These are phyloP conservation scores for Aegilops longissima DNA, from an alignment of 176 grass and related monocot genomes.

Conservation along the genomic window DNA sequence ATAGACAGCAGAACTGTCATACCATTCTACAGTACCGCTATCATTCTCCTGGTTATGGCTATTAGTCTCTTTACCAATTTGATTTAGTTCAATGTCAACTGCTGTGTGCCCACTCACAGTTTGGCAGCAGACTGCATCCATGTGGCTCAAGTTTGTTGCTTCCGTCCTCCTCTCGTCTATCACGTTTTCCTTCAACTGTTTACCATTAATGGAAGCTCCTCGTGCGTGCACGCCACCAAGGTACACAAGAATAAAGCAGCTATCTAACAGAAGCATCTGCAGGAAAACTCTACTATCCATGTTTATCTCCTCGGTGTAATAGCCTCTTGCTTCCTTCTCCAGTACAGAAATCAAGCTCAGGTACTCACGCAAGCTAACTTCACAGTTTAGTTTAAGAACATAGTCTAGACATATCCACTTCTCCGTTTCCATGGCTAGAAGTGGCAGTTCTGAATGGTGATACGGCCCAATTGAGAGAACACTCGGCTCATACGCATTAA, in stretches of 20 bases:
- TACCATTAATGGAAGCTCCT: not conserved
- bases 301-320: not conserved
- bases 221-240: accelerated
- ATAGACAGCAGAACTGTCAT: constrained; percentile 18
- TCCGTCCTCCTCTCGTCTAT: accelerated
- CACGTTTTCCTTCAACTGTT: not conserved
- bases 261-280: constrained; percentile 6
- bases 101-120: not conserved
- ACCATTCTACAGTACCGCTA: not conserved
- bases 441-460: not conserved
- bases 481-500: not conserved
- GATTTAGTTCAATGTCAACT: not conserved
- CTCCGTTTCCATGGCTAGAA: not conserved
- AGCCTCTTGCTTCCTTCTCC: not conserved
- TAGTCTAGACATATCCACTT: constrained; percentile 15
- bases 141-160: accelerated
- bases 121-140: not conserved
- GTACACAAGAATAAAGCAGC: not conserved
- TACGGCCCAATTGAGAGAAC: not conserved
- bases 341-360: not conserved
- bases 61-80: accelerated
- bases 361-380: not conserved
- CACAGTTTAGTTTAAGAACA: not conserved
- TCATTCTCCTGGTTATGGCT: not conserved
- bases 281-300: not conserved